Evolutionary conservation across 2,329 filamentous ascomycete species (phyloP).

Genomic region (Exophiala spinifera): DNA sequence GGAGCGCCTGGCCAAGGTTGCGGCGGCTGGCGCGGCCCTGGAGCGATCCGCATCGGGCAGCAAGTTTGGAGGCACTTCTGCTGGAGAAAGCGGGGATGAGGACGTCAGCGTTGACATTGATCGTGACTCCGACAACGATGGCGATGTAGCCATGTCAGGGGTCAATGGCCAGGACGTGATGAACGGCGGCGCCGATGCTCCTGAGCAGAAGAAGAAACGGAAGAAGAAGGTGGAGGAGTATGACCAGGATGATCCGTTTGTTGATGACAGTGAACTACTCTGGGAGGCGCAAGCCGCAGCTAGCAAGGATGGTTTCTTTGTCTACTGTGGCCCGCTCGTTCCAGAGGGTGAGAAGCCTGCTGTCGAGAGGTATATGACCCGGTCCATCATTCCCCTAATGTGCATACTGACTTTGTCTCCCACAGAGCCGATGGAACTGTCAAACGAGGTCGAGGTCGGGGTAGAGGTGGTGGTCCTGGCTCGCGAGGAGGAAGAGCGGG

Average conservation of each 20-base stretch:
- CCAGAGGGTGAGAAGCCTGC: slow-evolving; percentile 77
- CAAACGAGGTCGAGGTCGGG: slow-evolving; percentile 58
- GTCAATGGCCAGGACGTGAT: slow-evolving; percentile 53
- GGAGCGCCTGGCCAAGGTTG: slow-evolving; percentile 82
- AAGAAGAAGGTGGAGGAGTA: slow-evolving; percentile 69
- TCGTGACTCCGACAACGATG: slow-evolving; percentile 58
- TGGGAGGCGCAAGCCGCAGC: slow-evolving; percentile 96
- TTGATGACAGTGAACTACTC: slow-evolving; percentile 87
- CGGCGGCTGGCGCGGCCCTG: slow-evolving; percentile 79
- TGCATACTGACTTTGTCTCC: slow-evolving; percentile 29
- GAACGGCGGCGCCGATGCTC: slow-evolving; percentile 53
- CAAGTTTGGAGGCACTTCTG: slow-evolving; percentile 66
- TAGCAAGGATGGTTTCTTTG: slow-evolving; percentile 94
- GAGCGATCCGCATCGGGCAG: slow-evolving; percentile 53
- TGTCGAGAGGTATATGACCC: slow-evolving; percentile 55
- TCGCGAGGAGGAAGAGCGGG: slow-evolving; percentile 40
- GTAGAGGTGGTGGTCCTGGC: slow-evolving; percentile 49
- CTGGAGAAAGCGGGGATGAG: slow-evolving; percentile 55
- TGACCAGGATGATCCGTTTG: slow-evolving; percentile 65
- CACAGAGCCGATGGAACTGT: slow-evolving; percentile 63
- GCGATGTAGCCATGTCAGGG: slow-evolving; percentile 42
- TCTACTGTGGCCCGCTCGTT: slow-evolving; percentile 89
- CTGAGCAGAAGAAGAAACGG: slow-evolving; percentile 73
- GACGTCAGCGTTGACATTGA: slow-evolving; percentile 89
- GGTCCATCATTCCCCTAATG: slow-evolving; percentile 9